Base-by-base conservation (phyloP, 176 grass and related monocot species). In the Oryza longistaminata region DNA sequence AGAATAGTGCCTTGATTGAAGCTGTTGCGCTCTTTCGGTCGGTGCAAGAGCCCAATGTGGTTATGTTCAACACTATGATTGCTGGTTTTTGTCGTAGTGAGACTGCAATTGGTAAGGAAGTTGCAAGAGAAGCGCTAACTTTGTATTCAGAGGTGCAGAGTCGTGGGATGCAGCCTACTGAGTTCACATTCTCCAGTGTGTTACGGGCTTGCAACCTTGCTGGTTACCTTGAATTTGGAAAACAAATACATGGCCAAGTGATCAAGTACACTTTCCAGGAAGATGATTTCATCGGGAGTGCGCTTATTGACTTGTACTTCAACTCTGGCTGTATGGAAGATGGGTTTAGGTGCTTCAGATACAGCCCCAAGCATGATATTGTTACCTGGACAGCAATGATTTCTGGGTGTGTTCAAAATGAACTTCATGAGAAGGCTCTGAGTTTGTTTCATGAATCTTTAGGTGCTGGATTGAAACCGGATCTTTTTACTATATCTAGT, bases 51-150 rank as follows among this genome's bases (percentile, higher is more conserved):
- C 87, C 91, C n/a, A 96, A 93, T 83, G 81, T 93, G 73, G 87
- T 96, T 26, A 87, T 90, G 71, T 93, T 89, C 82, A 96, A 96
- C 37, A 85, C 91, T 46, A 93, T 93, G 87, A 91, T 96, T 12
- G 77, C 87, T 7, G 88, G 94, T 6, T 89, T 93, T 62, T 91
- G 53, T 39, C 82, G 81, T 19, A 76, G 64, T 25, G 88, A 91
- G 71, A 73, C 64, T 46, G 75, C 66, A 11, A 70, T 46, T 26
- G 44, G 77, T 66, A 80, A 48, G 48, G 83, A 89, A 26, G 77
- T 81, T 50, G 16, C 35, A 21, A 53, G 37, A 25, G 70, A 91
- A 42, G 89, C 87, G 9, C 26, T 90, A 19, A 22, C 6, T 7
- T 42, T 96, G 31, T 96, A 91, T 67, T 87, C 91, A 16, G 89